These are phyloP conservation scores for Pichia rugopelliculosa DNA, from an alignment of 805 yeast genomes.

Conservation along the genomic window DNA sequence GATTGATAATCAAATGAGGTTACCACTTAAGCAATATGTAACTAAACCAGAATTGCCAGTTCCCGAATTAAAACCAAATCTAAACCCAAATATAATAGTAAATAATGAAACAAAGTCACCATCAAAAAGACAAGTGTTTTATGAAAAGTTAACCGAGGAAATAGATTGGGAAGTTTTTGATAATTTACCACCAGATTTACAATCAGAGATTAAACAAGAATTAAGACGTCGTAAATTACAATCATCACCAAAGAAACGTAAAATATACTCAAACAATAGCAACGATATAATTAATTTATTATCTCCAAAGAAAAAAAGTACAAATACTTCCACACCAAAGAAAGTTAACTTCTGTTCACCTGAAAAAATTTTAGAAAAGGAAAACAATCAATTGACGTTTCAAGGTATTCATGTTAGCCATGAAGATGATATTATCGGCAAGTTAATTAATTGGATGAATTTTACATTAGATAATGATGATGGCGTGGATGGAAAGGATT, in stretches of 20 bases:
- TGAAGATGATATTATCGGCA: constrained; percentile 11
- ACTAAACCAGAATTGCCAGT: neutral
- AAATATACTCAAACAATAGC: constrained; percentile 1
- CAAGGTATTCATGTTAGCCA: constrained; percentile 19
- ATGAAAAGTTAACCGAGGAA: constrained; percentile 15
- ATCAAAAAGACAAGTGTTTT: neutral
- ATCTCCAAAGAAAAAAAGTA: constrained; percentile 9
- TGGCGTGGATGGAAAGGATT: constrained; percentile 22
- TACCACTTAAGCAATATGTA: constrained; percentile 25
- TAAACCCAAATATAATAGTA: neutral
- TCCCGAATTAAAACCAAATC: neutral
- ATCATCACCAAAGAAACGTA: constrained; percentile 18
- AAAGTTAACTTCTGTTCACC: neutral
- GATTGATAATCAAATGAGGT: constrained; percentile 26
- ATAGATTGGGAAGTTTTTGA: constrained; percentile 61
- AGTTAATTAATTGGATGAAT: constrained; percentile 21
- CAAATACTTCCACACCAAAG: neutral
- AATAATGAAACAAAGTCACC: neutral
- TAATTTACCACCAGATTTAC: constrained; percentile 59
- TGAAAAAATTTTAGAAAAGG: constrained; percentile 1
- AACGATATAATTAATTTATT: constrained; percentile 16
- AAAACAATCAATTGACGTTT: constrained; percentile 12
- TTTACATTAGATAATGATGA: constrained; percentile 14
- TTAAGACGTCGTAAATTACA: constrained; percentile 33
- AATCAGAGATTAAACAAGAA: constrained; percentile 51